phyloP scores from a whole-genome alignment of 2,329 filamentous ascomycete species.

The Aspergillus sp. region DNA sequence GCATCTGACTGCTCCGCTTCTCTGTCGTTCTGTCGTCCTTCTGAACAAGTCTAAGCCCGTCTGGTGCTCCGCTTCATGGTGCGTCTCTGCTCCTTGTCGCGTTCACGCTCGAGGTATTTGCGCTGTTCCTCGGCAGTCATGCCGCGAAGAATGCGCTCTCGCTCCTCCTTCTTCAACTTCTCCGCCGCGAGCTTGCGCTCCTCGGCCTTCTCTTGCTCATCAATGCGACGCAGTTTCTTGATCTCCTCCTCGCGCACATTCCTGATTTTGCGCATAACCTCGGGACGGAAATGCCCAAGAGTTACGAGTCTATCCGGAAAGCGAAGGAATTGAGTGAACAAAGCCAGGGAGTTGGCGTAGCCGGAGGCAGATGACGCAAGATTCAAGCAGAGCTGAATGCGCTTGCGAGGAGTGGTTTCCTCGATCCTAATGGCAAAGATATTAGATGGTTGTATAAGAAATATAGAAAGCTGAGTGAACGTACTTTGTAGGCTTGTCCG shows the following conservation, averaged over 20 bases:
- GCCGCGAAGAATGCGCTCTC: constrained; percentile 77
- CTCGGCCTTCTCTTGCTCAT: constrained; percentile 72
- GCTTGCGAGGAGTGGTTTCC: constrained; percentile 83
- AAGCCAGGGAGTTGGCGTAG: constrained; percentile 69
- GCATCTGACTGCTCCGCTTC: not conserved
- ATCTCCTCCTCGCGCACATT: constrained; percentile 78
- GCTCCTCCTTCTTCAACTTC: constrained; percentile 82
- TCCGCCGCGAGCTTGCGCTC: constrained; percentile 58
- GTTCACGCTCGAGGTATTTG: constrained; percentile 81
- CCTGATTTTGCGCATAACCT: constrained; percentile 85
- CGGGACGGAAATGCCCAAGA: constrained; percentile 81
- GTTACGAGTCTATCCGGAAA: constrained; percentile 81
- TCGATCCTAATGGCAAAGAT: constrained; percentile 65
- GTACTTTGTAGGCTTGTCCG: constrained; percentile 83
- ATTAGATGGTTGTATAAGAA: not conserved
- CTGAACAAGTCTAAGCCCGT: constrained; percentile 45
- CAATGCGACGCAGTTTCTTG: constrained; percentile 75
- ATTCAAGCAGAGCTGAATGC: constrained; percentile 75
- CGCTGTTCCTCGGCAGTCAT: constrained; percentile 83
- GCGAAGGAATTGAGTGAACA: constrained; percentile 82
- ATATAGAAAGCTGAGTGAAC: constrained; percentile 35
- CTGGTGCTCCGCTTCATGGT: constrained; percentile 66
- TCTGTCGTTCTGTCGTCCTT: not conserved
- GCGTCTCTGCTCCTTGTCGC: constrained; percentile 70
- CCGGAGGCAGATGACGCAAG: constrained; percentile 65